Base-by-base conservation (phyloP, 805 yeast species). In the Candida coleopterorum region DNA sequence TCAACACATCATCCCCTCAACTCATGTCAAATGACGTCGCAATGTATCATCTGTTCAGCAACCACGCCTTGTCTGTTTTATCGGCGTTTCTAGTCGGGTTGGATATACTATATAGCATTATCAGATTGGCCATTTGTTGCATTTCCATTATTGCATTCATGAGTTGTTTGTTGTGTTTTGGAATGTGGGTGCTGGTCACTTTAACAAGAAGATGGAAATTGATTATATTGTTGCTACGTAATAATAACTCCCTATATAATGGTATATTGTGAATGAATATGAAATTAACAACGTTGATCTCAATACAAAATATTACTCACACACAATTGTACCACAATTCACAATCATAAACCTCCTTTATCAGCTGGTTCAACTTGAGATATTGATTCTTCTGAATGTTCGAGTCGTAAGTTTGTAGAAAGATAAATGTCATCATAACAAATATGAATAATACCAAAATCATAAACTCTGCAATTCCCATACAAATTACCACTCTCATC, bases 21-120 rank as follows among this genome's bases (percentile, higher is more conserved):
- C 12, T 32, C 16, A 20, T 30, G 11, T 14, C n/a, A n/a, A 24
- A 30, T n/a, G 34, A 29, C 37, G 10, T 24, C 10, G 5, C n/a
- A 24, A 9, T 21, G 9, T 30, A 9, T 5, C 18, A 31, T 10
- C 9, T 31, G 26, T 3, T 31, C 14, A 12, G 3, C 15, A 29
- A 26, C 29, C n/a, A 35, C 15, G 14, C 24, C n/a, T 17, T 16
- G 20, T 16, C 21, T n/a, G 8, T 37, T 16, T 11, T 38, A 4
- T 41, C 44, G 9, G 23, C 38, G 2, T 7, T 38, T 4, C 32
- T 37, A 17, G 50, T 50, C 5, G 35, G 44, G 9, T 21, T 51
- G 16, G 56, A 52, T 37, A 38, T 52, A 4, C 9, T 40, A 18
- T 52, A 52, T 30, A 39, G 49, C 28, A 37, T 49, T 4, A 12